A percentile compares a stretch with the other conserved stretches of the same genome.
These are phyloP conservation scores for Pneumocystis jirovecii DNA, from an alignment of 1,139 yeast species.

Conservation along the genomic window DNA sequence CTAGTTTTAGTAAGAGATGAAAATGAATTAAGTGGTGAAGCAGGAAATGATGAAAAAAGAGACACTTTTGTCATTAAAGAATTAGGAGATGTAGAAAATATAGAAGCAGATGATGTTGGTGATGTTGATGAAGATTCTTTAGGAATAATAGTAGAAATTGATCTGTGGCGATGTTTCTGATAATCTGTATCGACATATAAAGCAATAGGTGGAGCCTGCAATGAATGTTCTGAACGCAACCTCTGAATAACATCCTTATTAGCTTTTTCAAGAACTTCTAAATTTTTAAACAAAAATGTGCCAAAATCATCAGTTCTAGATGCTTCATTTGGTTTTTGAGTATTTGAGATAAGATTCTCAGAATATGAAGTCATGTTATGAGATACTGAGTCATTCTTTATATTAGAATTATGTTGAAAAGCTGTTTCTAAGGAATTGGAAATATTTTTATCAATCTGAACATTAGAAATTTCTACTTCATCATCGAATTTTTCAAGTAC, in stretches of 20 bases:
- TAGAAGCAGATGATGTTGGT: slow-evolving; percentile 12
- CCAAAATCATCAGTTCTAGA: slow-evolving; percentile 62
- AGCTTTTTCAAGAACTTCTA: slow-evolving; percentile 82
- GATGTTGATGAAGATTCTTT: slow-evolving; percentile 1
- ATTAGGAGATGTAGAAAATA: slow-evolving; percentile 12
- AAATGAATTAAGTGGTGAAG: slow-evolving; percentile 13
- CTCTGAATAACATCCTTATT: slow-evolving; percentile 84
- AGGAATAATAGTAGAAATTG: slow-evolving; percentile 11
- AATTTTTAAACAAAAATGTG: slow-evolving; percentile 74
- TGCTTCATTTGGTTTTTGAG: slow-evolving; percentile 46
- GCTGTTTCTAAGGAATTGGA: background rate
- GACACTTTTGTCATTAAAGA: slow-evolving; percentile 13
- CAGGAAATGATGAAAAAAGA: slow-evolving; percentile 8
- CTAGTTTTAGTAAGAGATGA: background rate
- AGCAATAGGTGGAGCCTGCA: slow-evolving; percentile 3
- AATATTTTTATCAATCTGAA: slow-evolving; percentile 1
- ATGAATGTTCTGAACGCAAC: slow-evolving; percentile 58
- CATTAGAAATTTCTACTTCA: slow-evolving; percentile 5
- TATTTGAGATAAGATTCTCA: slow-evolving; percentile 48
- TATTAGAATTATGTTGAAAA: background rate
- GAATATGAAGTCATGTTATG: slow-evolving; percentile 41
- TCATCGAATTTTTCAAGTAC: slow-evolving; percentile 26
- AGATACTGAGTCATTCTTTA: slow-evolving; percentile 21
- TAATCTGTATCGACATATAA: background rate
- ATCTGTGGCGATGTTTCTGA: slow-evolving; percentile 14